These are phyloP conservation scores for Esteya vermicola DNA, from an alignment of 2,329 filamentous ascomycete species.

Conservation along the genomic window DNA sequence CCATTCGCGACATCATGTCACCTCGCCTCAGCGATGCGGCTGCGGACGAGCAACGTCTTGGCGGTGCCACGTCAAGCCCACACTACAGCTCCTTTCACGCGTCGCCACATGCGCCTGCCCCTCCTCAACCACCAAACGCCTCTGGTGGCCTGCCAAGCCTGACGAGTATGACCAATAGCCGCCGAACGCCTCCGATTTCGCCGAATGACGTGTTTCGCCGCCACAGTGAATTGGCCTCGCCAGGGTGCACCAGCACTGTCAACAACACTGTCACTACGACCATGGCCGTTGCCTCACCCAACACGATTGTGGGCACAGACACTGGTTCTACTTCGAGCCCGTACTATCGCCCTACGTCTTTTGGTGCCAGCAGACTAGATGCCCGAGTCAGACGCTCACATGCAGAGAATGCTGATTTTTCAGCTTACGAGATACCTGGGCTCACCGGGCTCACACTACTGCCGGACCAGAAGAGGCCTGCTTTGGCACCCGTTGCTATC, in stretches of 20 bases:
- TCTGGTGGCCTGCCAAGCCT: slow-evolving; percentile 16
- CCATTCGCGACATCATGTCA: not conserved
- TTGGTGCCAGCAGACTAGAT: no score
- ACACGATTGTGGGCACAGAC: no score
- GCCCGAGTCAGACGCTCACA: no score
- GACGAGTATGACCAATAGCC: slow-evolving; percentile 13
- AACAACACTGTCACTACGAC: no score
- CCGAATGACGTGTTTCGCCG: slow-evolving; percentile 24
- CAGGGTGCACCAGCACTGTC: slow-evolving; percentile 22
- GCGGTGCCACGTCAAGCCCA: not conserved
- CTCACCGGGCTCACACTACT: no score
- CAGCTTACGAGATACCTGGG: no score
- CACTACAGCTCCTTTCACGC: not conserved
- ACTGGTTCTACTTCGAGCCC: no score
- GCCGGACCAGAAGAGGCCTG: no score
- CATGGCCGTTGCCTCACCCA: no score
- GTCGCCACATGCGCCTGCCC: slow-evolving; percentile 10
- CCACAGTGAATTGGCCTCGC: slow-evolving; percentile 31
- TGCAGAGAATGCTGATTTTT: no score
- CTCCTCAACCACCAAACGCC: slow-evolving; percentile 17
- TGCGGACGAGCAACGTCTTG: not conserved
- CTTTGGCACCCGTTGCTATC: no score
- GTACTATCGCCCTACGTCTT: slow-evolving; percentile 25
- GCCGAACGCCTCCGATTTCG: slow-evolving; percentile 31
- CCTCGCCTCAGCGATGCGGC: not conserved